phyloP scores from a whole-genome alignment of 2,329 filamentous ascomycete genomes.

The Rhynchosporium secalis region DNA sequence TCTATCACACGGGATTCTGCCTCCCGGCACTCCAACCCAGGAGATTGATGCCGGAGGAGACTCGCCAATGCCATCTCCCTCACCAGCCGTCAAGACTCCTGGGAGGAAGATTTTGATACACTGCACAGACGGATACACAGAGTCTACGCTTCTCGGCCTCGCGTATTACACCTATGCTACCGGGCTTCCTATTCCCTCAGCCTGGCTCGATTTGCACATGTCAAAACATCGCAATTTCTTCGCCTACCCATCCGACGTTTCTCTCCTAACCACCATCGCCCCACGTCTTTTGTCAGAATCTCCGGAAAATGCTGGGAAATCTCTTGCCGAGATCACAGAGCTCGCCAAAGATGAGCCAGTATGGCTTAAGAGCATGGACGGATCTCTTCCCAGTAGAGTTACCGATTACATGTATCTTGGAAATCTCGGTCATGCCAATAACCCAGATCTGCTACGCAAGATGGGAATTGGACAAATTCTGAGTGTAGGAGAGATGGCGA shows the following conservation, averaged over 20 bases:
- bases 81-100: constrained; percentile 34
- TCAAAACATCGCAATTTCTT: constrained; percentile 89
- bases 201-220: constrained; percentile 84
- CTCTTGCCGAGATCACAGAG: constrained; percentile 53
- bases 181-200: constrained; percentile 74
- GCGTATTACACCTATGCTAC: constrained; percentile 94
- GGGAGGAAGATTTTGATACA: constrained; percentile 77
- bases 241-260: constrained; percentile 87
- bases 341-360: constrained; percentile 62
- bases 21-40: constrained; percentile 28
- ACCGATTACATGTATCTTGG: constrained; percentile 95
- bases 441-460: constrained; percentile 75
- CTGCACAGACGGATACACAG: constrained; percentile 94
- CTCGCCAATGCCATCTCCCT: constrained; percentile 48
- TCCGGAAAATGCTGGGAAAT: constrained; percentile 52
- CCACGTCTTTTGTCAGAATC: constrained; percentile 73
- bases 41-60: constrained; percentile 52
- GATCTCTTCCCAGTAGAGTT: constrained; percentile 85
- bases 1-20: constrained; percentile 66
- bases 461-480: constrained; percentile 86
- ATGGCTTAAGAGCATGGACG: constrained; percentile 84
- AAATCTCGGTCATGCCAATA: constrained; percentile 91
- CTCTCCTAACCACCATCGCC: constrained; percentile 75
- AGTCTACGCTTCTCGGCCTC: constrained; percentile 83
- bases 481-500: constrained; percentile 86